Evolutionary conservation across 495 filamentous ascomycete species (phyloP).

Genomic region (Apiosordaria backusii): DNA sequence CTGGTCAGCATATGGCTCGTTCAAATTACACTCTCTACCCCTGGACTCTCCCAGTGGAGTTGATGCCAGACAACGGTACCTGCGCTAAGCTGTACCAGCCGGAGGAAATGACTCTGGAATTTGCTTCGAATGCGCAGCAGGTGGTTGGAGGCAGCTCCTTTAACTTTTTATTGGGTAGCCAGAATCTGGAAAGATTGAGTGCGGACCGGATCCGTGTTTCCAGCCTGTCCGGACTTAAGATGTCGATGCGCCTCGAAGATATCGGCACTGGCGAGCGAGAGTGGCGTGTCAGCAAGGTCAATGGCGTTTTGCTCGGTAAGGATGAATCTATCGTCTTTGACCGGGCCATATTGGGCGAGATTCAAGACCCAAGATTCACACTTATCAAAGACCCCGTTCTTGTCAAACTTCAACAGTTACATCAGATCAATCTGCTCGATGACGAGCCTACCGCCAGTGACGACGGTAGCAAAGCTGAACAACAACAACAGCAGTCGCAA

Average conservation of each 20-base stretch:
- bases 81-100: slow-evolving; percentile 52
- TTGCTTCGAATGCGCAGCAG: slow-evolving; percentile 64
- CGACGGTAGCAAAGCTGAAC: slow-evolving; percentile 9
- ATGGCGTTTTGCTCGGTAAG: slow-evolving; percentile 74
- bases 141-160: slow-evolving; percentile 49
- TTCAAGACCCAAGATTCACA: slow-evolving; percentile 80
- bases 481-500: slow-evolving; percentile 3
- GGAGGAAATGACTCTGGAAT: slow-evolving; percentile 73
- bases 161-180: slow-evolving; percentile 53
- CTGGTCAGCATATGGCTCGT: slow-evolving; percentile 41
- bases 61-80: slow-evolving; percentile 70
- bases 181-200: slow-evolving; percentile 45
- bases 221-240: slow-evolving; percentile 69
- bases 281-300: slow-evolving; percentile 73
- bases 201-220: slow-evolving; percentile 74
- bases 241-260: slow-evolving; percentile 74
- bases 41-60: slow-evolving; percentile 76
- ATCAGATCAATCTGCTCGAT: slow-evolving; percentile 50
- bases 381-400: slow-evolving; percentile 67
- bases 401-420: slow-evolving; percentile 59
- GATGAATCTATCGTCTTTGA: slow-evolving; percentile 85
- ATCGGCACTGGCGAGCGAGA: slow-evolving; percentile 34
- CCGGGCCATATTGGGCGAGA: slow-evolving; percentile 69
- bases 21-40: slow-evolving; percentile 76
- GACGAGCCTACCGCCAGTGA: slow-evolving; percentile 23